Percentiles rank a stretch among this genome's conserved stretches.
These are phyloP conservation scores for Debaryomycetaceae sp. DNA, from an alignment of 1,139 yeast species.

Conservation along the genomic window DNA sequence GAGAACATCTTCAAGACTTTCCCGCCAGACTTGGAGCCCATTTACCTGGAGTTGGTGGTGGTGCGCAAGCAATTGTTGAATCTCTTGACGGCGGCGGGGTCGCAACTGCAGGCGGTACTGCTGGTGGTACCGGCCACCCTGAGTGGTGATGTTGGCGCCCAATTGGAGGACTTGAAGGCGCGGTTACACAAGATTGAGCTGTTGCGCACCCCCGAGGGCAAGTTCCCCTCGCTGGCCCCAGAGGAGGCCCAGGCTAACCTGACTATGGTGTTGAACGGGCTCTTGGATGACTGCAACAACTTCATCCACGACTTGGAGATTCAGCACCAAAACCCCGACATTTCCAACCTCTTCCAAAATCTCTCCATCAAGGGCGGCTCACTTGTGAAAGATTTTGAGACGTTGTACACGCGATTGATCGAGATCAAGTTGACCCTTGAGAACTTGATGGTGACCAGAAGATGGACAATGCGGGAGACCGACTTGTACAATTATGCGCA, in stretches of 20 bases:
- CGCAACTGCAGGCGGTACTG: background rate
- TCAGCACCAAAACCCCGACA: constrained; percentile 38
- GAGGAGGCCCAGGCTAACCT: constrained; percentile 21
- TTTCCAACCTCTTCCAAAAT: constrained; percentile 16
- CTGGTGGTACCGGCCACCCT: constrained; percentile 1
- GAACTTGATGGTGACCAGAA: constrained; percentile 78
- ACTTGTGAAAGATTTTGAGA: constrained; percentile 13
- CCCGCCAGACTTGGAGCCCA: constrained; percentile 49
- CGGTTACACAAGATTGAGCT: constrained; percentile 30
- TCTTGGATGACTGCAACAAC: constrained; percentile 78
- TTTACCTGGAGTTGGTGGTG: constrained; percentile 44
- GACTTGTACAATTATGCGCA: constrained; percentile 83
- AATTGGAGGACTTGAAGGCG: constrained; percentile 14
- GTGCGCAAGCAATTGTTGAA: constrained; percentile 33
- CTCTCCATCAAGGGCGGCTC: constrained; percentile 16
- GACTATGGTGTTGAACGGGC: constrained; percentile 58
- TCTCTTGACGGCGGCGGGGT: constrained; percentile 20
- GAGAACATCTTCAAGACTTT: constrained; percentile 51
- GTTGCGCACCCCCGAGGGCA: constrained; percentile 31
- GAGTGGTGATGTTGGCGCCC: too few relatives aligned
- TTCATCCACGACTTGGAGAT: constrained; percentile 66
- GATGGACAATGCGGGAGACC: constrained; percentile 96
- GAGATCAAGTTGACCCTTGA: constrained; percentile 71
- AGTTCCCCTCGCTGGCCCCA: constrained; percentile 23
- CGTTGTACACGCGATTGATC: constrained; percentile 39